Conservation (phyloP, 1,139 yeast genomes). For the Saccharomyces hybrid region DNA sequence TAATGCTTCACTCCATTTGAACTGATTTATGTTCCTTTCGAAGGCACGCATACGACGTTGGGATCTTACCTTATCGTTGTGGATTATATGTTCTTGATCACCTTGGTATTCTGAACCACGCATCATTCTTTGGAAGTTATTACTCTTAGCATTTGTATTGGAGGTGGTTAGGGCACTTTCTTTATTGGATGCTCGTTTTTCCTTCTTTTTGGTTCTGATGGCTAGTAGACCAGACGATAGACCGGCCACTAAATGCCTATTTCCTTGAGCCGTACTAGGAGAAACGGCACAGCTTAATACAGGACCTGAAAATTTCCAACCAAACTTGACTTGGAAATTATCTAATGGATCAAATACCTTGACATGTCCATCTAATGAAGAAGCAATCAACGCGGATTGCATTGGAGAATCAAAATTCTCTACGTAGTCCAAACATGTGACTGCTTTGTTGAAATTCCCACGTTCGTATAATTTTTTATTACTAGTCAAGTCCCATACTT, state of each 20-base stretch:
- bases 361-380: constrained; percentile 94
- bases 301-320: constrained; percentile 95
- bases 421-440: constrained; percentile 64
- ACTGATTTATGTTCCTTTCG: constrained; percentile 77
- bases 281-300: constrained; percentile 85
- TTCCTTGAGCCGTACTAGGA: constrained; percentile 48
- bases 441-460: constrained; percentile 81
- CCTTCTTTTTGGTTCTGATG: constrained; percentile 76
- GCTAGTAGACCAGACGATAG: constrained; percentile 82
- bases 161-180: constrained; percentile 34
- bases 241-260: constrained; percentile 88
- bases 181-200: constrained; percentile 38
- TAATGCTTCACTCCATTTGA: constrained; percentile 87
- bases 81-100: constrained; percentile 70
- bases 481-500: constrained; percentile 91
- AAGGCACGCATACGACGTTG: constrained; percentile 64
- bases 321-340: constrained; percentile 85
- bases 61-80: constrained; percentile 46
- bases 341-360: constrained; percentile 79
- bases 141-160: constrained; percentile 23
- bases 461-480: constrained; percentile 33
- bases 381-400: constrained; percentile 74
- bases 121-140: constrained; percentile 65
- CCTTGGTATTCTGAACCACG: constrained; percentile 89
- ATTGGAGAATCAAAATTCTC: constrained; percentile 40